Percentiles rank a stretch among this genome's conserved stretches.
Evolutionary conservation across 169 alveolate genomes (phyloP).

Genomic region (Plasmodium adleri): DNA sequence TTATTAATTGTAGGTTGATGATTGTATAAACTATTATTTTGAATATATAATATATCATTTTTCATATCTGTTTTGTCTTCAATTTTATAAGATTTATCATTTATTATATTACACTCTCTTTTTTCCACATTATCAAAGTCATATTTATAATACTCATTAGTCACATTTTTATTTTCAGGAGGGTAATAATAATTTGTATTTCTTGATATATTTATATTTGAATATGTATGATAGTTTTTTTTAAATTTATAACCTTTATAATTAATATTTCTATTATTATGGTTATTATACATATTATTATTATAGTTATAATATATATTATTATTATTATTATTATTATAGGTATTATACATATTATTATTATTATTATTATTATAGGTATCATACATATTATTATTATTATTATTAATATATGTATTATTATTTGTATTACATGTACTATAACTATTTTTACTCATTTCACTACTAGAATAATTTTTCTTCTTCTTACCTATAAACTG

Average conservation of each 20-base stretch:
- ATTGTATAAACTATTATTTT: neutral
- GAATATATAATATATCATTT: conserved; percentile 10
- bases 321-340: too few species aligned
- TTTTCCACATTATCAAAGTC: conserved; percentile 14
- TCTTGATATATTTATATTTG: neutral
- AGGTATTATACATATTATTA: too few species aligned
- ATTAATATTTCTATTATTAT: neutral
- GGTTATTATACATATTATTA: too few species aligned
- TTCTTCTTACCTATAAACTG: neutral
- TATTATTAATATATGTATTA: too few species aligned
- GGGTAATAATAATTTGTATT: conserved; percentile 5
- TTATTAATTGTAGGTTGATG: conserved; percentile 19
- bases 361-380: neutral
- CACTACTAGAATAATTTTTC: conserved; percentile 2
- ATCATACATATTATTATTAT: too few species aligned
- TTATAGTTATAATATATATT: too few species aligned
- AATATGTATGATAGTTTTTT: neutral
- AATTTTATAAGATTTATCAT: conserved; percentile 3
- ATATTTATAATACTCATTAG: neutral
- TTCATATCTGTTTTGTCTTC: conserved; percentile 14
- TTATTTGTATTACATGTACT: neutral
- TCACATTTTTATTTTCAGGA: neutral
- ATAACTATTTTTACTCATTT: conserved; percentile 1
- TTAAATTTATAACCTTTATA: neutral
- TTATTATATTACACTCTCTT: conserved; percentile 13